phyloP scores from a whole-genome alignment of 1,284 basidiomycete genomes.

The Rhodotorula sp. region DNA sequence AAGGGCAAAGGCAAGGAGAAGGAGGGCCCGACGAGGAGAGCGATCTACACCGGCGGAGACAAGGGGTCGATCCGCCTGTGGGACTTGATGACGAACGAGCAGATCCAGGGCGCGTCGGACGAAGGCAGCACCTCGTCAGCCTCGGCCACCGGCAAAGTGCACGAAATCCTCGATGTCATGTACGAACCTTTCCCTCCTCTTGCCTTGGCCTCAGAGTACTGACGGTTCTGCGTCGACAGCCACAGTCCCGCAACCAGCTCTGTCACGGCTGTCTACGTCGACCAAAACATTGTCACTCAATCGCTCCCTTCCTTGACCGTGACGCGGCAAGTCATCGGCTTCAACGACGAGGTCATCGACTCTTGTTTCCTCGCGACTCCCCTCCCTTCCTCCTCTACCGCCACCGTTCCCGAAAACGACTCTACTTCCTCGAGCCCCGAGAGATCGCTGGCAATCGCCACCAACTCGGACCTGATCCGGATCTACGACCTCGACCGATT shows the following conservation, averaged over 20 bases:
- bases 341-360: slow-evolving; percentile 98
- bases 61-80: slow-evolving; percentile 79
- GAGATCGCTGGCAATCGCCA: slow-evolving; percentile 82
- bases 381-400: slow-evolving; percentile 49
- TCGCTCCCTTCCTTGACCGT: slow-evolving; percentile 64
- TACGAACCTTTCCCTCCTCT: slow-evolving; percentile 1
- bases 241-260: slow-evolving; percentile 64
- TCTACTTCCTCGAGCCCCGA: slow-evolving; percentile 46
- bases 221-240: slow-evolving; percentile 52
- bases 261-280: slow-evolving; percentile 88
- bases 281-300: slow-evolving; percentile 93
- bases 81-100: slow-evolving; percentile 68
- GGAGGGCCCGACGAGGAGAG: slow-evolving; percentile 51
- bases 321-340: slow-evolving; percentile 88
- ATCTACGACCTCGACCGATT: slow-evolving; percentile 67
- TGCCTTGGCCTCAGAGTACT: no score
- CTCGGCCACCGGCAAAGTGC: slow-evolving; percentile 30
- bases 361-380: slow-evolving; percentile 63
- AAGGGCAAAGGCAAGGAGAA: slow-evolving; percentile 48
- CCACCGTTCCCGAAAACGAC: slow-evolving; percentile 50
- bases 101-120: slow-evolving; percentile 56
- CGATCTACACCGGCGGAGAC: slow-evolving; percentile 83
- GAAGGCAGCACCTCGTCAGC: not conserved
- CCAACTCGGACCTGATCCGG: slow-evolving; percentile 89
- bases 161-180: slow-evolving; percentile 44